Evolutionary conservation across 148 eudicot genomes (phyloP).

Genomic region (Amaranthus hypochondriacus): DNA sequence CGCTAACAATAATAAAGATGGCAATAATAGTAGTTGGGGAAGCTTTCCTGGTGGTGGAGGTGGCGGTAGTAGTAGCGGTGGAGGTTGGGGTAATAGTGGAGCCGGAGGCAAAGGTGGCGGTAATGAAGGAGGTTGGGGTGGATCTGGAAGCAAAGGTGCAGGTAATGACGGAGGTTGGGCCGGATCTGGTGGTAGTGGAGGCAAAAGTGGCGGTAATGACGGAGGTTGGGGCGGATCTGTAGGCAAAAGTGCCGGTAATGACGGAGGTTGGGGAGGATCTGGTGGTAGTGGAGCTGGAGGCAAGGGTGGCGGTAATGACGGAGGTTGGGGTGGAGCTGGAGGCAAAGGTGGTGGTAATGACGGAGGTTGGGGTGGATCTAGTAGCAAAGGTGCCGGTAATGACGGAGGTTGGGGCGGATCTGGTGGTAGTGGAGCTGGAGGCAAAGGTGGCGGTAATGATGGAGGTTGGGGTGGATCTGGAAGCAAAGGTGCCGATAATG

Average conservation of each 20-base stretch:
- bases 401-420: not conserved
- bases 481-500: not conserved
- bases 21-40: constrained; percentile 42
- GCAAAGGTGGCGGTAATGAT: not conserved
- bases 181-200: not conserved
- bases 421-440: not conserved
- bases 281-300: constrained; percentile 10
- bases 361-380: not conserved
- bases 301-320: constrained; percentile 17
- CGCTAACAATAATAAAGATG: constrained; percentile 29
- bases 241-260: not conserved
- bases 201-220: not conserved
- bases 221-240: too few relatives aligned
- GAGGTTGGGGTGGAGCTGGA: not conserved
- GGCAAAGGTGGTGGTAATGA: not conserved
- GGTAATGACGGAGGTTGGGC: not conserved
- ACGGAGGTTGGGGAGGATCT: not conserved
- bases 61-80: constrained; percentile 16
- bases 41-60: constrained; percentile 55
- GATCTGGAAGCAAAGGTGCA: not conserved
- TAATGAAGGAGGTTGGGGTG: not conserved
- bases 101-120: not conserved
- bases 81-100: not conserved
- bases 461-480: too few relatives aligned
- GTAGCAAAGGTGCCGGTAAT: not conserved